Percentiles rank a stretch among this genome's conserved stretches.
Conservation (phyloP, 2,329 filamentous ascomycete genomes). For the Alternaria tenuissima region DNA sequence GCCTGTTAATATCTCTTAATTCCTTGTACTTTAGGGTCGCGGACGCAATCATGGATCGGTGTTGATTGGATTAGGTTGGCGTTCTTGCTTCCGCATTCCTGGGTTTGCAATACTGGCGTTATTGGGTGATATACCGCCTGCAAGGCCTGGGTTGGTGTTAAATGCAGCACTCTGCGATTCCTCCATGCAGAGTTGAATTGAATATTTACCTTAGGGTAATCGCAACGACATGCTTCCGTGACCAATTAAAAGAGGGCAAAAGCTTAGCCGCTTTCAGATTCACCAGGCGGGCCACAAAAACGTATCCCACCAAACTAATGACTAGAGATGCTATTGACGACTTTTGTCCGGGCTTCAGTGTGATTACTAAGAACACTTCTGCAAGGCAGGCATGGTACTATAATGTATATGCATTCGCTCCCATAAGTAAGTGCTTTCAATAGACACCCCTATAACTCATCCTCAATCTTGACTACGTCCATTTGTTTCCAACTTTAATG, state of each 20-base stretch:
- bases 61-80: slow-evolving; percentile 4
- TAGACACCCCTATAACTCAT: not conserved
- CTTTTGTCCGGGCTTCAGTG: not conserved
- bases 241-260: not conserved
- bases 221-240: not conserved
- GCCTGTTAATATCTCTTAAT: slow-evolving; percentile 17
- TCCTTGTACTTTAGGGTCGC: slow-evolving; percentile 9
- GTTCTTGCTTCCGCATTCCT: not conserved
- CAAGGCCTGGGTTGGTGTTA: slow-evolving; percentile 8
- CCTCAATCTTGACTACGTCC: not conserved
- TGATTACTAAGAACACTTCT: not conserved
- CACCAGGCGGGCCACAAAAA: not conserved
- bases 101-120: slow-evolving; percentile 10
- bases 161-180: slow-evolving; percentile 5
- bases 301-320: not conserved
- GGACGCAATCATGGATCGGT: slow-evolving; percentile 1
- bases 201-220: not conserved
- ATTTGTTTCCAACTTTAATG: not conserved
- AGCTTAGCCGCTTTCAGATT: not conserved
- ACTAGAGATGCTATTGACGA: not conserved
- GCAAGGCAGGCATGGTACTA: not conserved
- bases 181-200: slow-evolving; percentile 7
- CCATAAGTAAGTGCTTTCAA: not conserved
- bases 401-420: not conserved
- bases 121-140: slow-evolving; percentile 16